Base-by-base conservation (phyloP, 345 rosid genomes). In the Arabidopsis suecica region DNA sequence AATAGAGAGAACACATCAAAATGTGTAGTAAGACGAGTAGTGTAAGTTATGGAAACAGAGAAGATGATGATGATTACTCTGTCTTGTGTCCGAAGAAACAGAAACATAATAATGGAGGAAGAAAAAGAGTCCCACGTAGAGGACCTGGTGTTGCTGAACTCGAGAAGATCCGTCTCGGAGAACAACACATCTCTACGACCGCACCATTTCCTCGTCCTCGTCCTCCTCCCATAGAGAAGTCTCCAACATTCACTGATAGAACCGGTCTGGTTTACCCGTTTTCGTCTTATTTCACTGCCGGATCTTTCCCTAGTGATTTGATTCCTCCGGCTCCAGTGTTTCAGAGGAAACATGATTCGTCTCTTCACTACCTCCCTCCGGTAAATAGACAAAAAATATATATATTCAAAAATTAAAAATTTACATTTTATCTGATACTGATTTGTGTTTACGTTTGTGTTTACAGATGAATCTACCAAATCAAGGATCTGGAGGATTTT, bases 121-220 rank as follows among this genome's bases (percentile, higher is more conserved):
- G 63, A 63, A 77, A 72, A 59, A 83, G 59, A 72, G 84, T 85
- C 2, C 88, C 88, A 0, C 77, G 83, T 54, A 78, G 96, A 84
- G 96, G 96, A 1, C 96, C 96, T 23, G 96, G 96, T 42, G 96
- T 90, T 25, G 96, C 96, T 0, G 96, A 90, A 55, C 82, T 90
- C 13, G 96, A 90, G 76, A 90, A 88, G 88, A 88, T 90, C 50
- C 81, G 89, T 81, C 79, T 88, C 10, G 89, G 86, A 71, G 91
- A 88, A 72, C 85, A 88, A 61, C 73, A 65, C 16, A 71, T 58
- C 47, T 65, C 69, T 14, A 10, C 58, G 16, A 0, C 22, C 7
- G 9, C 32, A 42, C 55, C 38, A 33, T 3, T 18, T 18, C 36
- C 32, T 45, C 58, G 53, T 40, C 63, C 33, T 59, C 61, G 34